These are phyloP conservation scores for Linderina pennispora DNA, from an alignment of 192 early-diverging fungal genomes.

Conservation along the genomic window DNA sequence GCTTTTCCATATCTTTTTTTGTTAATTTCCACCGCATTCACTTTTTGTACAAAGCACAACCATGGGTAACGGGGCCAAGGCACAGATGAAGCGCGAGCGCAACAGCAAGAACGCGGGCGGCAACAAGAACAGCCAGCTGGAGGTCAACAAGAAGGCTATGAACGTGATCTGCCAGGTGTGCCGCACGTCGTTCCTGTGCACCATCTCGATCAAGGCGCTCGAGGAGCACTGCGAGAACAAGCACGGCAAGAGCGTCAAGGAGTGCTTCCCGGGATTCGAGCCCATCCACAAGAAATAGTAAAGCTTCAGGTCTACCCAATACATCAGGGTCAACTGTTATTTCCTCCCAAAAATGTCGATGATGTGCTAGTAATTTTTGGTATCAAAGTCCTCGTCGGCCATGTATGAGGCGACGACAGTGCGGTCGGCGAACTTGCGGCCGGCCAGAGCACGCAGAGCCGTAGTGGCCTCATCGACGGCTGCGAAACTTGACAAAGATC, in stretches of 20 bases:
- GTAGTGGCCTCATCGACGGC: constrained; percentile 51
- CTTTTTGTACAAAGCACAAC: background rate
- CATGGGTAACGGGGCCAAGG: constrained; percentile 13
- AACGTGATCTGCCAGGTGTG: constrained; percentile 73
- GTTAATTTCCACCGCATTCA: background rate
- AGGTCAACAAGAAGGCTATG: constrained; percentile 78
- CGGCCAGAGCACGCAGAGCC: constrained; percentile 79
- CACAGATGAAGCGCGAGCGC: constrained; percentile 54
- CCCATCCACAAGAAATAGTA: background rate
- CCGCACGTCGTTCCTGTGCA: constrained; percentile 77
- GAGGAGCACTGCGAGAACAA: constrained; percentile 70
- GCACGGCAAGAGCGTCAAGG: constrained; percentile 64
- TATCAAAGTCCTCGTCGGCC: constrained; percentile 63
- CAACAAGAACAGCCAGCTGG: constrained; percentile 54
- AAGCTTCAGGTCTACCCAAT: too few species aligned
- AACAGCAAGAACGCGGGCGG: constrained; percentile 48
- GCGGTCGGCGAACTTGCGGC: constrained; percentile 87
- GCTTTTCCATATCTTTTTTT: background rate
- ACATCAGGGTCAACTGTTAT: background rate
- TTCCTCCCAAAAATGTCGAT: background rate
- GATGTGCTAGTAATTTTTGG: constrained; percentile 48
- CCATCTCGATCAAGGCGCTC: constrained; percentile 61
- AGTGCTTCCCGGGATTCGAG: constrained; percentile 66
- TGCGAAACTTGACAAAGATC: constrained; percentile 82
- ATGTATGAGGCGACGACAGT: constrained; percentile 88